These are phyloP conservation scores for Kurtzmaniella quercitrusa DNA, from an alignment of 1,139 yeast genomes.

Conservation along the genomic window DNA sequence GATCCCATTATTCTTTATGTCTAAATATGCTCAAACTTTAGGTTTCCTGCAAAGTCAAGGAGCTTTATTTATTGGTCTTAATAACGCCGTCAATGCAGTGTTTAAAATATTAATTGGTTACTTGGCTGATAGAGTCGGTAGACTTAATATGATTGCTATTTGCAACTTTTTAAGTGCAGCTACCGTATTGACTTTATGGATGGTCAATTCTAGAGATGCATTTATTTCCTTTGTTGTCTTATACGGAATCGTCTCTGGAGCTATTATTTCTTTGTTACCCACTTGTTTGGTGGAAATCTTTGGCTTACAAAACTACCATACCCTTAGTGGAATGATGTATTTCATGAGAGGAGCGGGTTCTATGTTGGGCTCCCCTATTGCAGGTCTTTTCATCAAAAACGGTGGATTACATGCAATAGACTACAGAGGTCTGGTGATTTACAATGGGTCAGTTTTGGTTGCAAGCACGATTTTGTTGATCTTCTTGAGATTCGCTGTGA, in stretches of 20 bases:
- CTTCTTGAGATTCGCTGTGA: slow-evolving; percentile 1
- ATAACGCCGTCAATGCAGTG: slow-evolving; percentile 36
- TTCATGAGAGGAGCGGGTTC: slow-evolving; percentile 28
- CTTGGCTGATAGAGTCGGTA: slow-evolving; percentile 32
- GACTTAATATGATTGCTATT: slow-evolving; percentile 32
- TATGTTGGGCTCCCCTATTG: slow-evolving; percentile 30
- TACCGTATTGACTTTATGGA: slow-evolving; percentile 31
- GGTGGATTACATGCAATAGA: slow-evolving; percentile 14
- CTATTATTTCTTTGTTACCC: too few relatives aligned
- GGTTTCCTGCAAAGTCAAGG: slow-evolving; percentile 32
- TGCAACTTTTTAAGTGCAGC: slow-evolving; percentile 29
- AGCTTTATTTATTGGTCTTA: slow-evolving; percentile 39
- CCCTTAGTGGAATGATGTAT: slow-evolving; percentile 23
- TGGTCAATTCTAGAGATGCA: slow-evolving; percentile 20
- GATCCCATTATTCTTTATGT: slow-evolving; percentile 38
- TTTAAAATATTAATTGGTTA: slow-evolving; percentile 35
- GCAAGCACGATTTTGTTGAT: slow-evolving; percentile 17
- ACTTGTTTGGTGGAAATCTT: slow-evolving; percentile 33
- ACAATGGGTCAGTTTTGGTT: slow-evolving; percentile 20
- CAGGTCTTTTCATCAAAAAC: slow-evolving; percentile 21
- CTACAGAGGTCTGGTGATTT: slow-evolving; percentile 20
- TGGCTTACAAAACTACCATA: slow-evolving; percentile 28
- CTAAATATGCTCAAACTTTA: slow-evolving; percentile 32
- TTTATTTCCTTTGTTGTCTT: slow-evolving; percentile 36
- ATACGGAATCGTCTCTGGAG: too few relatives aligned